Evolutionary conservation across 2,329 filamentous ascomycete species (phyloP), one percentile per base, ranked within the genome.

Genomic region (Trichoderma atroviride): DNA sequence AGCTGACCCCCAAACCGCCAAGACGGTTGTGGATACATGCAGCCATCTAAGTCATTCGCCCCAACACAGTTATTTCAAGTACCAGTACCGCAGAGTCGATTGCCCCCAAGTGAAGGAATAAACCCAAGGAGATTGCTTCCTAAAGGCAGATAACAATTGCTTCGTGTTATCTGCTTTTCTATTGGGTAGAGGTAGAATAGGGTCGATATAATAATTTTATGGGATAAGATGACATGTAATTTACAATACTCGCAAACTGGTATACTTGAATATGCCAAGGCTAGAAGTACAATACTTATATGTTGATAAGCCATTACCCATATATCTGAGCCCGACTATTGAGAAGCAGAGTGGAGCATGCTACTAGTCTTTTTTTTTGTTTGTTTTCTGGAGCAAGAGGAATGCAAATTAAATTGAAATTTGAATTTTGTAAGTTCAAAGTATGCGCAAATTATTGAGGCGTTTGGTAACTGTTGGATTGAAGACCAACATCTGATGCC

Each of bases 331-430:
- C 40, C 40, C 6, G 19, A 43, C 14, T 9, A 2, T n/a, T 19
- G 6, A 43, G 16, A 1, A 19, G 40, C 19, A 19, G 37, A 19
- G 40, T 19, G 40, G 40, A 43, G 40, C 19, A 19, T 10, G n/a
- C 40, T 43, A 43, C 40, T n/a, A 19, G 10, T 19, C 0, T n/a
- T 19, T 10, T 43, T 2, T n/a, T 19, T n/a, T 7, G 7, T n/a
- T 1, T n/a, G 2, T 6, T 40, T 19, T 19, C 7, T 19, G 7
- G 40, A 3, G 7, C 40, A n/a, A 3, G 2, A 9, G 40, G n/a
- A n/a, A 7, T 0, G 16, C 19, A 1, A 43, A 4, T 0, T 3
- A 43, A n/a, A 2, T 2, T n/a, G 3, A n/a, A 10, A n/a, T 43
- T 40, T 19, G 6, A n/a, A 19, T n/a, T 3, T 7, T 19, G 16